Conservation (phyloP, 1,139 yeast genomes). For the Debaryomycetaceae sp. region DNA sequence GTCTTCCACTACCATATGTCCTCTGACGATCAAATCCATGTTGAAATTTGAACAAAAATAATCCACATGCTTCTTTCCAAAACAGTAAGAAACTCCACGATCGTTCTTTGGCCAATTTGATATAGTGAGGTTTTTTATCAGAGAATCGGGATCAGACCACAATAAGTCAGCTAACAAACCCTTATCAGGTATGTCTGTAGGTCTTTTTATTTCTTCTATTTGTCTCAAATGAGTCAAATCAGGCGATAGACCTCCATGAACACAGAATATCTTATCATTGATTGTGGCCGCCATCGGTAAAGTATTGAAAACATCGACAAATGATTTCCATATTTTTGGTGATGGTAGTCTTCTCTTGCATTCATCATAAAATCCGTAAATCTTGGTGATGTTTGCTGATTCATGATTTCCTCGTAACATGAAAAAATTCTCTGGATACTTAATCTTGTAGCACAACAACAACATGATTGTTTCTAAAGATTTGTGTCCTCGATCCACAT, state of each 20-base stretch:
- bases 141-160: slow-evolving; percentile 85
- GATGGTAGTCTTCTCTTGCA: slow-evolving; percentile 79
- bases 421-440: slow-evolving; percentile 94
- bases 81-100: slow-evolving; percentile 82
- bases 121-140: slow-evolving; percentile 38
- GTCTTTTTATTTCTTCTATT: slow-evolving; percentile 68
- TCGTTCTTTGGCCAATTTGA: slow-evolving; percentile 78
- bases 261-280: slow-evolving; percentile 81
- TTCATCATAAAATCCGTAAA: slow-evolving; percentile 95
- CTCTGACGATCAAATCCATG: slow-evolving; percentile 78
- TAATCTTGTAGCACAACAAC: slow-evolving; percentile 85
- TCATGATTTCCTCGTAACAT: slow-evolving; percentile 92
- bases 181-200: slow-evolving; percentile 83
- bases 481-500: slow-evolving; percentile 96
- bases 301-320: slow-evolving; percentile 81
- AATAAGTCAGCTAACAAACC: slow-evolving; percentile 78
- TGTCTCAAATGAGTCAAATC: slow-evolving; percentile 62
- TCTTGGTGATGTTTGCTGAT: slow-evolving; percentile 93
- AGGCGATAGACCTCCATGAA: slow-evolving; percentile 89
- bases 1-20: slow-evolving; percentile 93
- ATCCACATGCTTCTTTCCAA: slow-evolving; percentile 71
- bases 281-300: slow-evolving; percentile 85
- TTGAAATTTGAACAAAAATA: slow-evolving; percentile 66
- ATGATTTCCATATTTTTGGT: slow-evolving; percentile 66
- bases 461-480: slow-evolving; percentile 85